A percentile compares a stretch with the other conserved stretches of the same genome.
Conservation (phyloP, 306 rosid genomes). For the Fragaria iinumae region DNA sequence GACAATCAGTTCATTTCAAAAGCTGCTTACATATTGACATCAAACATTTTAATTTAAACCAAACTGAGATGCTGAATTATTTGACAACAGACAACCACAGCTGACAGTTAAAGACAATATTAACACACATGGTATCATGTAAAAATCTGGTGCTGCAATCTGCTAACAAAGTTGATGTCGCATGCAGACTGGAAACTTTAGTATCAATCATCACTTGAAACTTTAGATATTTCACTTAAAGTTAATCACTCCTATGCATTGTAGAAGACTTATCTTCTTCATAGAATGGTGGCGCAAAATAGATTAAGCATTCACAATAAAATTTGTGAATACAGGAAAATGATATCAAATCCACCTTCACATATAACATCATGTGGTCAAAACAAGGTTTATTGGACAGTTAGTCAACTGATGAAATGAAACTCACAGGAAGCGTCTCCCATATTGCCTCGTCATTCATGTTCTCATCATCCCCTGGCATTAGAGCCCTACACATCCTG, state of each 20-base stretch:
- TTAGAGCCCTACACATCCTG: constrained; percentile 96
- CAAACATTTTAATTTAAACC: background rate
- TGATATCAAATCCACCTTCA: background rate
- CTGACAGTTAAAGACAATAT: constrained; percentile 3
- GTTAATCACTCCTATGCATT: background rate
- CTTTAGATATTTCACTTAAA: background rate
- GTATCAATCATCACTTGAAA: background rate
- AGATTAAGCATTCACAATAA: background rate
- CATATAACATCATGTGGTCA: background rate
- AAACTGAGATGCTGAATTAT: background rate
- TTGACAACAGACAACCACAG: background rate
- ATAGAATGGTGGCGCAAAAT: background rate
- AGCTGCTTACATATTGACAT: background rate
- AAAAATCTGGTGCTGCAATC: background rate
- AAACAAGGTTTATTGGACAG: constrained; percentile 16
- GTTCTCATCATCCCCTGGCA: constrained; percentile 95
- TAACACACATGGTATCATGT: background rate
- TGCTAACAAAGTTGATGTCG: background rate
- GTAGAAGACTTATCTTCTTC: background rate
- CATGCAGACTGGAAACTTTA: background rate
- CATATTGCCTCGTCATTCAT: constrained; percentile 91
- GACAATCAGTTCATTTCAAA: background rate
- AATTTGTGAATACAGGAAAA: constrained; percentile 1
- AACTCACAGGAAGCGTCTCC: constrained; percentile 95
- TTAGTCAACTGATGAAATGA: constrained; percentile 15